Evolutionary conservation across 371 early-diverging fungal genomes (phyloP).

Genomic region (Encephalitozoon intestinalis): DNA sequence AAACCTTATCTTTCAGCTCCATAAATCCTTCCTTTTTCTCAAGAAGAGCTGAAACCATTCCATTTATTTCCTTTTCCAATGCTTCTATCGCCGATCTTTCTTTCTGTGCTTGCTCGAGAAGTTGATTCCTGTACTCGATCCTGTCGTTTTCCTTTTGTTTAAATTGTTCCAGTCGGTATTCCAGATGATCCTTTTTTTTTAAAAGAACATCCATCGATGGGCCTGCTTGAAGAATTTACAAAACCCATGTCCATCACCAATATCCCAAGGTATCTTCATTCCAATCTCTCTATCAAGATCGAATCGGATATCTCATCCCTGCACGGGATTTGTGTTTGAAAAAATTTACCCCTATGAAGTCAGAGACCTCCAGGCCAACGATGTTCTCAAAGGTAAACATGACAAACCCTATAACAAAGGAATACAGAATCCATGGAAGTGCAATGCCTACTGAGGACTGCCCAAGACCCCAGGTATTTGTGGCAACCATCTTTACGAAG

Average conservation of each 20-base stretch:
- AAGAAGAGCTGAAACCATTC: neutral
- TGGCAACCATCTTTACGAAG: slow-evolving; percentile 93
- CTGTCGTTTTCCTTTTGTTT: slow-evolving; percentile 30
- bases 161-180: slow-evolving; percentile 23
- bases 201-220: slow-evolving; percentile 17
- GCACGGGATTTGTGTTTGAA: neutral
- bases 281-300: too few species aligned
- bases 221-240: neutral
- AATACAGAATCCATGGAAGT: slow-evolving; percentile 60
- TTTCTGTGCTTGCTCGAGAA: neutral
- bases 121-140: neutral
- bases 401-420: slow-evolving; percentile 40
- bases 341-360: slow-evolving; percentile 1
- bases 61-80: slow-evolving; percentile 4
- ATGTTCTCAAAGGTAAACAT: slow-evolving; percentile 31
- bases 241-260: neutral
- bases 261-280: neutral
- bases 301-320: too few species aligned
- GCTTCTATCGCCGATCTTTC: slow-evolving; percentile 12
- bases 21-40: slow-evolving; percentile 28
- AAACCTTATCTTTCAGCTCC: slow-evolving; percentile 19
- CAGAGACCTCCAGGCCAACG: neutral
- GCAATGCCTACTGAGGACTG: slow-evolving; percentile 74
- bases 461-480: slow-evolving; percentile 83
- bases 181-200: slow-evolving; percentile 29